Conservation (phyloP, 345 rosid species). For the Lenwebbia sp. region DNA sequence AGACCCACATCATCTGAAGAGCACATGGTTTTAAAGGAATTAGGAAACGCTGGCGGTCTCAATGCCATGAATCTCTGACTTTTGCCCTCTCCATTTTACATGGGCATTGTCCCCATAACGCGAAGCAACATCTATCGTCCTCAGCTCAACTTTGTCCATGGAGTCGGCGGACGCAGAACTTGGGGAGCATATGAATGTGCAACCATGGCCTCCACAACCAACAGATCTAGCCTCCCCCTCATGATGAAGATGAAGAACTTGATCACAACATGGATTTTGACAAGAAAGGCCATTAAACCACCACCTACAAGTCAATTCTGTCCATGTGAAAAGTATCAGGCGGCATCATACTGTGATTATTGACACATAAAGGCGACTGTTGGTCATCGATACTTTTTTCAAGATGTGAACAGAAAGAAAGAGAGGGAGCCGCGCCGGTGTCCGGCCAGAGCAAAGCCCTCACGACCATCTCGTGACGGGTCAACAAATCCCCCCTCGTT, state of each 20-base stretch:
- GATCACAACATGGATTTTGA: not conserved
- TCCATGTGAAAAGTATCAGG: not conserved
- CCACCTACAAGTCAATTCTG: not conserved
- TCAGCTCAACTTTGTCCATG: not conserved
- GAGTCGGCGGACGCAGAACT: not conserved
- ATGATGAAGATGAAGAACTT: not conserved
- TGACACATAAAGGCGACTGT: not conserved
- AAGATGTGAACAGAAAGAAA: not conserved
- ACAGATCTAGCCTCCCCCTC: not conserved
- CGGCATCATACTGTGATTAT: not conserved
- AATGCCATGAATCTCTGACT: not conserved
- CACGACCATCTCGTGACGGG: not conserved
- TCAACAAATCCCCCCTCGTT: not conserved
- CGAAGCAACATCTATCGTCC: not conserved
- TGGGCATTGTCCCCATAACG: not conserved
- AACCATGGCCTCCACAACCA: not conserved
- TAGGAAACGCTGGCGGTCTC: not conserved
- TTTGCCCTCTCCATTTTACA: not conserved
- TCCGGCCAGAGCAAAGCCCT: not conserved
- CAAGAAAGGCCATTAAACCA: not conserved
- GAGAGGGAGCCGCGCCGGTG: not conserved
- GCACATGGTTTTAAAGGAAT: not conserved
- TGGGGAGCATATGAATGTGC: not conserved
- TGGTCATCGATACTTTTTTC: not conserved
- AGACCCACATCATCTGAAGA: not conserved